phyloP scores from a whole-genome alignment of 1,284 basidiomycete genomes.

The Sporisorium iseilematis-ciliati region DNA sequence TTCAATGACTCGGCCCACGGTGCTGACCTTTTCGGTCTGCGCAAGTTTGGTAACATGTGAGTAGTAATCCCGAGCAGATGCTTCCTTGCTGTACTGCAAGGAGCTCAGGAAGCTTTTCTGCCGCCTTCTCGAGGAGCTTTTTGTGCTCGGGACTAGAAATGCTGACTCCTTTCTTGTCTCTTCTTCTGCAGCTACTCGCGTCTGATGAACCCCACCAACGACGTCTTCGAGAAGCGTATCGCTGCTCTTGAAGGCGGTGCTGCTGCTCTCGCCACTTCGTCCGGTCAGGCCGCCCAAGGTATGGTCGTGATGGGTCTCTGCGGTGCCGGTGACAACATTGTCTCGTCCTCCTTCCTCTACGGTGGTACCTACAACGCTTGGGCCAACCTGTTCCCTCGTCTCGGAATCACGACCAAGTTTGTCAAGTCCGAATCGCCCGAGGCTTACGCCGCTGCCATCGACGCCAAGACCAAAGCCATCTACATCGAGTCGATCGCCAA shows the following conservation, averaged over 20 bases:
- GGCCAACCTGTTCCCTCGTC: conserved; percentile 80
- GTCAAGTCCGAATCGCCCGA: conserved; percentile 77
- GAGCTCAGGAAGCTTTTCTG: background rate
- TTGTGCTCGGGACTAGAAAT: conserved; percentile 1
- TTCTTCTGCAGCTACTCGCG: conserved; percentile 68
- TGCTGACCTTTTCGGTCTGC: conserved; percentile 82
- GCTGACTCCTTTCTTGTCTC: background rate
- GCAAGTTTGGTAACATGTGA: conserved; percentile 75
- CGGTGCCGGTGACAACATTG: conserved; percentile 82
- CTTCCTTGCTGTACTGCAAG: background rate
- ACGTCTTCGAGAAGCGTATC: conserved; percentile 86
- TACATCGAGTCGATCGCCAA: conserved; percentile 88
- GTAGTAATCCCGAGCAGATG: conserved; percentile 6
- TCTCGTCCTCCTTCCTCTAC: conserved; percentile 73
- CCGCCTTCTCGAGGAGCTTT: background rate
- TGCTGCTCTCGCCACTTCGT: conserved; percentile 82
- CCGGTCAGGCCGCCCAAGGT: conserved; percentile 85
- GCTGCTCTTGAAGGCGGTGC: conserved; percentile 85
- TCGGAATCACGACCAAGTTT: conserved; percentile 83
- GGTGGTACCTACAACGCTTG: conserved; percentile 85
- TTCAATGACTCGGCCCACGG: conserved; percentile 74
- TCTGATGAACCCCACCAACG: conserved; percentile 85
- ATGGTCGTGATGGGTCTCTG: conserved; percentile 78
- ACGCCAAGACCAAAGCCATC: conserved; percentile 72
- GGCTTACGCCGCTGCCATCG: conserved; percentile 76